phyloP scores from a whole-genome alignment of 345 rosid genomes.

The Eucalyptus cladocalyx region DNA sequence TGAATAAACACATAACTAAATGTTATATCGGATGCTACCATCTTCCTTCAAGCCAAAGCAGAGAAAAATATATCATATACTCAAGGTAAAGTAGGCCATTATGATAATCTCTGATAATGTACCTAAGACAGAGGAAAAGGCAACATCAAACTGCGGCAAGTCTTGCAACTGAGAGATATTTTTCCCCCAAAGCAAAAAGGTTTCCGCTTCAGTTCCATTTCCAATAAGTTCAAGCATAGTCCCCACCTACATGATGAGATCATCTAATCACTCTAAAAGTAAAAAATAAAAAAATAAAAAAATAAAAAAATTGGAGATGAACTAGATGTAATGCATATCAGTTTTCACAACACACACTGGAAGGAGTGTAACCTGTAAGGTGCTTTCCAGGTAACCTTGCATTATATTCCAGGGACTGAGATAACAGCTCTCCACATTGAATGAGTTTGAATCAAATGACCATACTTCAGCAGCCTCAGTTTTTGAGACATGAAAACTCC shows the following conservation, averaged over 20 bases:
- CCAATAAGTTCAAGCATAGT: constrained; percentile 62
- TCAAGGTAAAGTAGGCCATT: not conserved
- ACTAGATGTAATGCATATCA: not conserved
- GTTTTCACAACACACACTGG: not conserved
- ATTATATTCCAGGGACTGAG: constrained; percentile 87
- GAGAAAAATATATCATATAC: not conserved
- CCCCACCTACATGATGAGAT: constrained; percentile 44
- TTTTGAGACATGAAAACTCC: constrained; percentile 26
- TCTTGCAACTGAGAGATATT: constrained; percentile 44
- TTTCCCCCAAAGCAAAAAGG: constrained; percentile 71
- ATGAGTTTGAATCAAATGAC: constrained; percentile 25
- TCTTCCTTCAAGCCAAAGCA: not conserved
- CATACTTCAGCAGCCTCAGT: constrained; percentile 43
- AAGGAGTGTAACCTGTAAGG: constrained; percentile 52
- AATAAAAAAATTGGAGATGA: not conserved
- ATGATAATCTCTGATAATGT: not conserved
- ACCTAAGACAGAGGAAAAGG: constrained; percentile 79
- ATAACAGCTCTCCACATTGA: constrained; percentile 37
- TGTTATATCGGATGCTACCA: not conserved
- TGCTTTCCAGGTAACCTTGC: constrained; percentile 87
- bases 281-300: not conserved
- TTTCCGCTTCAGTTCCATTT: constrained; percentile 71
- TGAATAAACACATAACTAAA: not conserved
- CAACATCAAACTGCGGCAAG: constrained; percentile 48
- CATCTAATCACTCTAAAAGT: not conserved